Base-by-base conservation (phyloP, 2,329 filamentous ascomycete genomes). In the Verticillium isaacii region DNA sequence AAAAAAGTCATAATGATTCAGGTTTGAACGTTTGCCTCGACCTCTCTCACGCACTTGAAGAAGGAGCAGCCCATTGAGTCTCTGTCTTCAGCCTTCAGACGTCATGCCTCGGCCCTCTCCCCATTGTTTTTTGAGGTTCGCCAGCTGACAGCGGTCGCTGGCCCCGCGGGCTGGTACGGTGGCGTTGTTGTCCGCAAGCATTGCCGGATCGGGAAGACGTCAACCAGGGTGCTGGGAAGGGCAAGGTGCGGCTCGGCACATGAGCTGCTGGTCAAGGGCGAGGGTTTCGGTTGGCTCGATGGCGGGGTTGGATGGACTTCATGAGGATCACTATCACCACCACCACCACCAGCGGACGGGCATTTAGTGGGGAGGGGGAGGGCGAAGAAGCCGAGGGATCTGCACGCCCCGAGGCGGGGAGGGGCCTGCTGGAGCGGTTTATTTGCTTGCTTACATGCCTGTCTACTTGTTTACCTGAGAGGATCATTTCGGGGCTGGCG, bases 161-260 rank as follows among this genome's bases (percentile, higher is more conserved):
- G 5, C 37, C 37, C 37, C 37, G 6, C 14, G n/a, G n/a, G 5
- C 9, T 12, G 11, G 45, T 6, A 25, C 45, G 29, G 45, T 52
- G 45, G 45, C 45, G 45, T 52, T 9, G 17, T n/a, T 36, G 32
- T 19, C 59, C 61, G 59, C 63, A 61, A 64, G 59, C 57, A 58
- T 63, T 63, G n/a, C 61, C 61, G 37, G 34, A 59, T 54, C 58
- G 36, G 59, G 59, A 61, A 58, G 52, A 50, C 45, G 56, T 57
- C 36, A 58, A 37, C 60, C 59, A 17, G 56, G 62, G 59, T 55
- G 9, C 45, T 52, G 45, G 45, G 45, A 52, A 52, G 19, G 45
- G 45, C 19, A 23, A 52, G 23, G 45, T 52, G 45, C 45, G 45
- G 45, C 45, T 52, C 45, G 45, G 45, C 45, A 52, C 19, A 7